Evolutionary conservation across 2,329 filamentous ascomycete genomes (phyloP), one percentile per base, ranked within the genome.

Genomic region (Rasamsonia emersonii): DNA sequence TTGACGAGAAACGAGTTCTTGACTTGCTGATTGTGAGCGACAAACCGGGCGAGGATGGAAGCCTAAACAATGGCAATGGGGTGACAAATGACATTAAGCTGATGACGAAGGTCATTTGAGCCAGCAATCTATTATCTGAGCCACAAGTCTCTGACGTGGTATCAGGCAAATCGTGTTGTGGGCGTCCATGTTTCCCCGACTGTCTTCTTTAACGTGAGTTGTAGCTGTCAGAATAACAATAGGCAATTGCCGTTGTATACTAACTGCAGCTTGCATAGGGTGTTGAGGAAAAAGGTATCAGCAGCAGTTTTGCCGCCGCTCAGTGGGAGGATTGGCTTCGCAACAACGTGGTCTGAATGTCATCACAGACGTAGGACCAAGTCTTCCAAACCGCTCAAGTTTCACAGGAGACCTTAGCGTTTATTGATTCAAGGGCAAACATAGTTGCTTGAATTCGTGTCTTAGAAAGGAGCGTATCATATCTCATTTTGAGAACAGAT

Each of bases 111-210:
- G 79, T 79, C 39, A 40, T n/a, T n/a, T n/a, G n/a, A n/a, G n/a
- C n/a, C n/a, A n/a, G n/a, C n/a, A n/a, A n/a, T n/a, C n/a, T n/a
- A n/a, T n/a, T n/a, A n/a, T n/a, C n/a, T n/a, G n/a, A n/a, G n/a
- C n/a, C n/a, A n/a, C n/a, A n/a, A n/a, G n/a, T n/a, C n/a, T n/a
- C n/a, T n/a, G n/a, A n/a, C n/a, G n/a, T n/a, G n/a, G 49, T 38
- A 26, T 25, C 46, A 70, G 64, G 61, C 61, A 29, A 70, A 84
- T 48, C 68, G 89, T 25, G 61, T 91, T 44, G 73, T 83, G 6
- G 82, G 88, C 9, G 76, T 94, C 25, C 89, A 96, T 64, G 85
- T 95, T 24, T 89, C 85, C 24, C 89, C 89, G 2, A 95, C 88
- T 0, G 86, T 89, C 13, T 69, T 93, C 30, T 88, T 93, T 56